A percentile compares a stretch with the other conserved stretches of the same genome.
Conservation (phyloP, 331 rosid species). For the Quercus lobata region DNA sequence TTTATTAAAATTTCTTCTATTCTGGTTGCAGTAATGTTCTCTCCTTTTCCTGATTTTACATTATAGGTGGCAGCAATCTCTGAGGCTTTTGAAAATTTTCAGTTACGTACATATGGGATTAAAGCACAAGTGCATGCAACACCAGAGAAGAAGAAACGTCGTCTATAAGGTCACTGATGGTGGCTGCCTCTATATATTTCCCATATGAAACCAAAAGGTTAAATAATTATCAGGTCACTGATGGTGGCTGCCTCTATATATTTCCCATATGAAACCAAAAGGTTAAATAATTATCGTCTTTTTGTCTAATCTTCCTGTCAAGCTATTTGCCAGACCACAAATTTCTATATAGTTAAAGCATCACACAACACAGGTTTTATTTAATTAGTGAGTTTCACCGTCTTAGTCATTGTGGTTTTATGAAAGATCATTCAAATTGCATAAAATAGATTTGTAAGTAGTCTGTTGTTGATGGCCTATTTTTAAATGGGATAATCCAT, state of each 20-base stretch:
- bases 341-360: background rate
- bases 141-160: conserved; percentile 86
- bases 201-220: background rate
- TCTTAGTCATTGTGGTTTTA: background rate
- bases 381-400: background rate
- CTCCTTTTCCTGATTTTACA: conserved; percentile 17
- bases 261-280: background rate
- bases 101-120: conserved; percentile 75
- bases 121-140: conserved; percentile 84
- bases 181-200: background rate
- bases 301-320: background rate
- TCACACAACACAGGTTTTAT: background rate
- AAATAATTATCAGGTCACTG: background rate
- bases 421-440: background rate
- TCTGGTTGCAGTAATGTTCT: conserved; percentile 6
- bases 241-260: background rate
- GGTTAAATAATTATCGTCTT: background rate
- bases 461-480: conserved; percentile 11
- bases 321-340: background rate
- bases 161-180: conserved; percentile 7
- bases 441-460: background rate
- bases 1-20: conserved; percentile 6
- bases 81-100: conserved; percentile 91
- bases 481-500: background rate
- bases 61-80: conserved; percentile 76